Base-by-base conservation (phyloP, 2,329 filamentous ascomycete genomes). In the Ceratocystiopsis sp. region DNA sequence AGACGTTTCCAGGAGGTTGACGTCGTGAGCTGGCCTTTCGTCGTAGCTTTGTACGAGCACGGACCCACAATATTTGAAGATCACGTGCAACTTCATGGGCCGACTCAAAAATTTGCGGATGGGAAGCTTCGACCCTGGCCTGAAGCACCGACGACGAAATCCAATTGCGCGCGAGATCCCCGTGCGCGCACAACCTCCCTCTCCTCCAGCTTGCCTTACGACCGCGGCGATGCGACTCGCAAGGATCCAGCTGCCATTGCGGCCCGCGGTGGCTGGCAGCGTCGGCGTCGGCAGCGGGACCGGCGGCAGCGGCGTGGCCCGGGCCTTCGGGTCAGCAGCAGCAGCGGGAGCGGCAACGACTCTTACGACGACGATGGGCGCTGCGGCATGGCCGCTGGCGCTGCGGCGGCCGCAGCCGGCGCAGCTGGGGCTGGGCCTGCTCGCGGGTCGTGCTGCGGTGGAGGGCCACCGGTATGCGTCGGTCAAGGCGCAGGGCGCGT, bases 401-500 rank as follows among this genome's bases (percentile, higher is more conserved):
- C 43, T 9, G 16, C 37, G 33, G 37, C 45, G 13, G 16, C 43
- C 25, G 17, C 42, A 37, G 34, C 34, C 3, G 34, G 34, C 34
- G 34, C 14, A 8, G 36, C 21, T 15, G 37, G 39, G 11, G n/a
- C 39, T 14, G 12, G 34, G 17, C 9, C 10, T 29, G 25, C 25
- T 29, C 10, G 54, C 58, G 35, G 54, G 57, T 47, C 64, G 64
- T 57, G 56, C 58, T 41, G 56, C 60, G 42, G 65, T 68, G 11
- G 60, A 67, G 49, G 70, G 71, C 50, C 62, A 66, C 49, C 64
- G 72, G 56, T 63, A 69, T 53, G 73, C 73, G 50, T 65, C 70
- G 19, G 71, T 75, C 57, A 78, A 78, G 57, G 66, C 73, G 38
- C 76, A 80, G 62, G 75, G 75, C 59, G 71, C 72, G 41, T 78